These are phyloP conservation scores for Kodamaea lidongshanica DNA, from an alignment of 805 yeast genomes.

Conservation along the genomic window DNA sequence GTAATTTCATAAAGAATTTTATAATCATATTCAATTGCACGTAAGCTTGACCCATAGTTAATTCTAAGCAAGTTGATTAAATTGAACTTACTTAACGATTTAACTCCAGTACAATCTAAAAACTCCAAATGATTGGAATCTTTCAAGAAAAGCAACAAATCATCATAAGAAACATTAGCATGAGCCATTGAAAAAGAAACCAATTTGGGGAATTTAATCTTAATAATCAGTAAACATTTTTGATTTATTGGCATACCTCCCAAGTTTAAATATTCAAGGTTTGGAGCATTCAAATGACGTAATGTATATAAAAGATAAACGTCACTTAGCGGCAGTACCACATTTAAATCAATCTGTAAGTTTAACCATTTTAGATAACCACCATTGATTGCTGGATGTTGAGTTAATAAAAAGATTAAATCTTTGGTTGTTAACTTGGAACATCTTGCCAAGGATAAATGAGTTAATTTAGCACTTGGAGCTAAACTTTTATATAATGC, in stretches of 20 bases:
- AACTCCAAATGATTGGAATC: conserved; percentile 41
- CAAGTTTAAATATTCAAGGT: conserved; percentile 48
- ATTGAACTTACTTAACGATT: conserved; percentile 54
- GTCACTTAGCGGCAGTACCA: conserved; percentile 52
- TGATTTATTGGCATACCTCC: conserved; percentile 58
- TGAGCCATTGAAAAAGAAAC: conserved; percentile 41
- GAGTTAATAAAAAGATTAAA: conserved; percentile 58
- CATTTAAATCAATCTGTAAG: conserved; percentile 56
- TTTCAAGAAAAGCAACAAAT: conserved; percentile 29
- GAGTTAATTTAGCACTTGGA: conserved; percentile 56
- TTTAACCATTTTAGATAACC: conserved; percentile 59
- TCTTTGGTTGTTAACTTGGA: conserved; percentile 68
- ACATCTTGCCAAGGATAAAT: conserved; percentile 52
- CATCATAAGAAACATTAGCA: conserved; percentile 31
- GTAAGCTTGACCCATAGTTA: conserved; percentile 29
- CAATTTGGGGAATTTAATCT: conserved; percentile 32
- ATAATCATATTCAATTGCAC: conserved; percentile 62
- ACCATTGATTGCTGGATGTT: conserved; percentile 57
- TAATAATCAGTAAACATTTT: conserved; percentile 33
- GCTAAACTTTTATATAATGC: conserved; percentile 50
- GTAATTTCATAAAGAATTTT: conserved; percentile 48
- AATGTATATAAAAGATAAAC: conserved; percentile 43
- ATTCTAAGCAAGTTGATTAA: conserved; percentile 24
- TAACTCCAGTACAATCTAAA: conserved; percentile 63
- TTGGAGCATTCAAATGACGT: conserved; percentile 38